phyloP scores from a whole-genome alignment of 176 grass and related monocot genomes.

The Saccharum spontaneum region DNA sequence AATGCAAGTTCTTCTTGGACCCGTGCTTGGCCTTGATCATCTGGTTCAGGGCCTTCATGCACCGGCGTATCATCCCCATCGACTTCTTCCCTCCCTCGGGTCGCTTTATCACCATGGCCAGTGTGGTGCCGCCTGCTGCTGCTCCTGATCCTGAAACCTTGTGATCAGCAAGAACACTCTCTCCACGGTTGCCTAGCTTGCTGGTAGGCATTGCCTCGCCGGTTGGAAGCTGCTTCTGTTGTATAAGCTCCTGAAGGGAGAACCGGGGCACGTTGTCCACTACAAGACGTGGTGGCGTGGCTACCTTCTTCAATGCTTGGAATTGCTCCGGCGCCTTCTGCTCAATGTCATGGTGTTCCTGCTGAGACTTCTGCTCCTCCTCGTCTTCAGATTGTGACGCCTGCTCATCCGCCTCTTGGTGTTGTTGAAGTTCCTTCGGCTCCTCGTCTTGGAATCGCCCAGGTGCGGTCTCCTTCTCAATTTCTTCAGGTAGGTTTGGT shows the following conservation, averaged over 20 bases:
- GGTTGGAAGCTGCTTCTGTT: conserved; percentile 56
- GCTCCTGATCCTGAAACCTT: conserved; percentile 14
- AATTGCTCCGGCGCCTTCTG: conserved; percentile 25
- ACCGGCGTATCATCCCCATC: conserved; percentile 56
- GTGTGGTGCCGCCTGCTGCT: conserved; percentile 19
- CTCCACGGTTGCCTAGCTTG: background rate
- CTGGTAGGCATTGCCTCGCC: conserved; percentile 41
- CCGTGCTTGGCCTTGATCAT: conserved; percentile 70
- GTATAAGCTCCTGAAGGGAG: conserved; percentile 73
- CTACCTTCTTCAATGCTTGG: conserved; percentile 4
- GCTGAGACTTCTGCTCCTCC: background rate
- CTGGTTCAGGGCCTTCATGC: conserved; percentile 71
- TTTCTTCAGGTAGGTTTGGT: background rate
- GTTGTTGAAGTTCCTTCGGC: background rate
- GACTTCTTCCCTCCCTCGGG: conserved; percentile 44
- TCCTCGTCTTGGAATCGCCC: conserved; percentile 19
- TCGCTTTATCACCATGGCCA: conserved; percentile 49
- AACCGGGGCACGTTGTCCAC: conserved; percentile 32
- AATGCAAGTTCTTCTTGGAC: conserved; percentile 63
- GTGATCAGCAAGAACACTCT: conserved; percentile 17
- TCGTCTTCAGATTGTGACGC: conserved; percentile 9
- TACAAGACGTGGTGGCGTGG: background rate
- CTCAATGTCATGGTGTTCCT: background rate
- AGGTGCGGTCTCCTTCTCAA: background rate
- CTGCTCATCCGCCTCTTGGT: background rate